Percentiles rank a stretch among this genome's conserved stretches.
These are phyloP conservation scores for Favolaschia claudopus DNA, from an alignment of 768 basidiomycete species.

Conservation along the genomic window DNA sequence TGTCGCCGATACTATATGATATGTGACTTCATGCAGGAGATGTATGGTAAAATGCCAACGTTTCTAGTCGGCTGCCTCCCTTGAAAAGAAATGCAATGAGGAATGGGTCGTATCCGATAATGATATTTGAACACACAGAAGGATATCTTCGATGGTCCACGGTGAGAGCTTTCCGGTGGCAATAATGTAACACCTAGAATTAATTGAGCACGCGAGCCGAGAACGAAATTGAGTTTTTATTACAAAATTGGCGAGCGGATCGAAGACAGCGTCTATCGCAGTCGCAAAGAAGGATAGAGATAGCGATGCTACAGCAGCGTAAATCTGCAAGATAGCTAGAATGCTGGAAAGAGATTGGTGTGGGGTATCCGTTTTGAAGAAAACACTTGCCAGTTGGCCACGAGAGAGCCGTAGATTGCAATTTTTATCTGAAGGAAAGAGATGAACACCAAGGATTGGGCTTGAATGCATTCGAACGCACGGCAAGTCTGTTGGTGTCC, in stretches of 20 bases:
- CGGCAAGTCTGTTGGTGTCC: constrained; percentile 50
- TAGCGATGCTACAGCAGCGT: constrained; percentile 63
- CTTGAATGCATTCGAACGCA: constrained; percentile 28
- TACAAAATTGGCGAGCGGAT: constrained; percentile 51
- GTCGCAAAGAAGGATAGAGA: constrained; percentile 70
- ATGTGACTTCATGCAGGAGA: too few species aligned
- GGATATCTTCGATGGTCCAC: constrained; percentile 23
- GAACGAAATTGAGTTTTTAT: neutral
- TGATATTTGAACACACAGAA: constrained; percentile 50
- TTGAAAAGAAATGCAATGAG: constrained; percentile 4
- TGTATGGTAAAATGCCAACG: too few species aligned
- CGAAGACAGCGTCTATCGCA: constrained; percentile 62
- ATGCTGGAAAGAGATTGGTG: neutral
- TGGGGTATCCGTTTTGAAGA: constrained; percentile 43
- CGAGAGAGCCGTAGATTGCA: constrained; percentile 60
- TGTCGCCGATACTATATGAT: constrained; percentile 61
- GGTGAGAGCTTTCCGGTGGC: constrained; percentile 50
- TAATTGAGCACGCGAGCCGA: too few species aligned
- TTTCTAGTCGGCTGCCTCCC: constrained; percentile 60
- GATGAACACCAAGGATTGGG: neutral
- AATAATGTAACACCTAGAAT: constrained; percentile 45
- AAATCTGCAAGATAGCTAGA: constrained; percentile 46
- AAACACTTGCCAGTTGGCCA: constrained; percentile 54
- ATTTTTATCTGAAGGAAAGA: constrained; percentile 53
- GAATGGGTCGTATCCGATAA: constrained; percentile 54